These are phyloP conservation scores for Taphrina wiesneri DNA, from an alignment of 1,139 yeast species.

Conservation along the genomic window DNA sequence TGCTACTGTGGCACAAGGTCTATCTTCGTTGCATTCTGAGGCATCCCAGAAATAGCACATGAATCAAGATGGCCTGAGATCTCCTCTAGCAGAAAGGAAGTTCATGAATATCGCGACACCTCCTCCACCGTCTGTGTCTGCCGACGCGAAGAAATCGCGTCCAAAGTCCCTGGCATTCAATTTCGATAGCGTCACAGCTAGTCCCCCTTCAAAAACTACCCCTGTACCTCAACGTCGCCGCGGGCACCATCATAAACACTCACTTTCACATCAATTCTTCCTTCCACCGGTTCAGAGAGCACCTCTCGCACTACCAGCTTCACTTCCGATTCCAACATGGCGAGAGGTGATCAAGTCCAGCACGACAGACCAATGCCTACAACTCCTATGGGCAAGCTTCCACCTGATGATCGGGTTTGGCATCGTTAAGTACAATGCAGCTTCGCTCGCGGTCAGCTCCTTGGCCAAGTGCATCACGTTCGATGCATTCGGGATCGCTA, in stretches of 20 bases:
- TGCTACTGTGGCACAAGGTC: neutral
- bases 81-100: conserved; percentile 8
- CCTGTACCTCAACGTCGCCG: conserved; percentile 27
- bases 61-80: conserved; percentile 7
- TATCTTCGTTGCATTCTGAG: neutral
- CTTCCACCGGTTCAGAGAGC: conserved; percentile 84
- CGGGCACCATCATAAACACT: conserved; percentile 63
- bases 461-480: conserved; percentile 83
- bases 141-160: conserved; percentile 1
- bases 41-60: neutral
- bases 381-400: conserved; percentile 64
- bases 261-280: conserved; percentile 94
- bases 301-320: conserved; percentile 70
- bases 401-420: conserved; percentile 61
- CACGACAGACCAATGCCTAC: conserved; percentile 52
- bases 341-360: conserved; percentile 52
- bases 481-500: conserved; percentile 76
- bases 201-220: conserved; percentile 17
- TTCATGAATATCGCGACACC: conserved; percentile 19
- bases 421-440: conserved; percentile 59
- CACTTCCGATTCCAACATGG: conserved; percentile 75
- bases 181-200: conserved; percentile 12
- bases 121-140: conserved; percentile 1
- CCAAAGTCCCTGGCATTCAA: conserved; percentile 15
- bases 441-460: conserved; percentile 66